Evolutionary conservation across 176 grass and related monocot species (phyloP).

Genomic region (Zoysia pacifica): DNA sequence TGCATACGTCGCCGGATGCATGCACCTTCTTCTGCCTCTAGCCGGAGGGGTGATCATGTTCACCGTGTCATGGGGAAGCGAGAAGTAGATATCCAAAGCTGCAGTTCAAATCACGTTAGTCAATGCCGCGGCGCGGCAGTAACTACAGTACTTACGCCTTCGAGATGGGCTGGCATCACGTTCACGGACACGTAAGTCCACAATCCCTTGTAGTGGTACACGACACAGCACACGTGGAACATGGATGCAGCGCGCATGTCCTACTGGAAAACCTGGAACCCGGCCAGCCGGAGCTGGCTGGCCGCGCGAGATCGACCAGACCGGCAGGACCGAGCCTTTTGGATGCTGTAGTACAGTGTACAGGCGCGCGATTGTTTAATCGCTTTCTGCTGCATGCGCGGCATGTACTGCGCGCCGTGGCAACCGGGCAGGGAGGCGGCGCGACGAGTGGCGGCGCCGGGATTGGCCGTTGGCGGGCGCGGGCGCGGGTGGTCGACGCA

Average conservation of each 20-base stretch:
- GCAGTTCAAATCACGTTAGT: not conserved
- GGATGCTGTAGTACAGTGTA: slow-evolving; percentile 12
- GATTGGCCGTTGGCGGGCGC: slow-evolving; percentile 44
- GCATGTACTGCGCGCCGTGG: slow-evolving; percentile 48
- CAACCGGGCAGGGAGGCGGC: slow-evolving; percentile 22
- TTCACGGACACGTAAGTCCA: slow-evolving; percentile 13
- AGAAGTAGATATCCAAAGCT: not conserved
- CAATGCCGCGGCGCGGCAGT: not conserved
- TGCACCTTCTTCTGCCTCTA: not conserved
- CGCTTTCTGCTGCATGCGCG: slow-evolving; percentile 44
- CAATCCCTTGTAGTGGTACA: slow-evolving; percentile 3
- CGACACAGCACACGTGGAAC: slow-evolving; percentile 36
- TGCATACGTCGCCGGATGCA: slow-evolving; percentile 26
- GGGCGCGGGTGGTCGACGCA: slow-evolving; percentile 21
- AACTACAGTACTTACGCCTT: not conserved
- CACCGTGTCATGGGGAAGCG: not conserved
- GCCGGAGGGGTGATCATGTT: not conserved
- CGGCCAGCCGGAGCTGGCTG: not conserved
- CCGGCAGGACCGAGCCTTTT: slow-evolving; percentile 18
- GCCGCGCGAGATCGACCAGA: no score
- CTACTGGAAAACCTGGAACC: slow-evolving; percentile 22
- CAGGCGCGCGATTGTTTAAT: slow-evolving; percentile 8
- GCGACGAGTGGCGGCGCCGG: slow-evolving; percentile 56
- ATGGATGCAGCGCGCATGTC: slow-evolving; percentile 25
- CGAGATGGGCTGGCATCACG: not conserved